phyloP scores from a whole-genome alignment of 768 basidiomycete species.

The Suillus spraguei region DNA sequence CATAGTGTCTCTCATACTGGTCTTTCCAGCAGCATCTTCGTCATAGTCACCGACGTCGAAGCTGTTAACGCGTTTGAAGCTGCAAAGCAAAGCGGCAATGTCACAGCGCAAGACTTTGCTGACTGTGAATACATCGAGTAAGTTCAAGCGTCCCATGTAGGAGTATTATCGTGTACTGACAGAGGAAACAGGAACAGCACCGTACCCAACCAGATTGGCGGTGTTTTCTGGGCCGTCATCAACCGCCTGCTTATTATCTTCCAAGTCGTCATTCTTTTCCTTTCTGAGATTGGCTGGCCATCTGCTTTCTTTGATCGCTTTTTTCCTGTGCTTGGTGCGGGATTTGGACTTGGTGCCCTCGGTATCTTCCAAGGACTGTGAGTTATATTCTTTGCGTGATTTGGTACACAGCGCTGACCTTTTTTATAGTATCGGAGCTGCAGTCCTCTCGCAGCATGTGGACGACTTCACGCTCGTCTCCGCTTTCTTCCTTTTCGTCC shows the following conservation, averaged over 20 bases:
- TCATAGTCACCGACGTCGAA: conserved; percentile 70
- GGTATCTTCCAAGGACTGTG: conserved; percentile 88
- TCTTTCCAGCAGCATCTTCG: conserved; percentile 80
- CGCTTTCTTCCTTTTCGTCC: conserved; percentile 88
- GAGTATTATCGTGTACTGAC: conserved; percentile 1
- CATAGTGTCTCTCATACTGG: conserved; percentile 76
- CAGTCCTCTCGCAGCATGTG: conserved; percentile 77
- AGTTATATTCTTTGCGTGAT: conserved; percentile 29
- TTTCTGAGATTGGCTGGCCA: conserved; percentile 87
- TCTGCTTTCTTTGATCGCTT: conserved; percentile 75
- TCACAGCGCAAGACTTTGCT: conserved; percentile 34
- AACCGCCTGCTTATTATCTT: conserved; percentile 87
- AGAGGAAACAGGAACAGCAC: conserved; percentile 59
- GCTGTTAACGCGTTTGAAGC: conserved; percentile 71
- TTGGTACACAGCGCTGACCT: conserved; percentile 12
- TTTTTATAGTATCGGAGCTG: conserved; percentile 59
- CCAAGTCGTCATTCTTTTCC: conserved; percentile 76
- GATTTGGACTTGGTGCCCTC: conserved; percentile 85
- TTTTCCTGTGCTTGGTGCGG: conserved; percentile 84
- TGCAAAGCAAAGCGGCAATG: conserved; percentile 35
- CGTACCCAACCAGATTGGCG: conserved; percentile 90
- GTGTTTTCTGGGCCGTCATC: conserved; percentile 89
- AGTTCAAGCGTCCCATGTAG: conserved; percentile 27
- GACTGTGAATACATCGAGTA: conserved; percentile 83
- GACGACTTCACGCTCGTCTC: conserved; percentile 88